phyloP scores from a whole-genome alignment of 495 filamentous ascomycete species.

The Oleoguttula mirabilis region DNA sequence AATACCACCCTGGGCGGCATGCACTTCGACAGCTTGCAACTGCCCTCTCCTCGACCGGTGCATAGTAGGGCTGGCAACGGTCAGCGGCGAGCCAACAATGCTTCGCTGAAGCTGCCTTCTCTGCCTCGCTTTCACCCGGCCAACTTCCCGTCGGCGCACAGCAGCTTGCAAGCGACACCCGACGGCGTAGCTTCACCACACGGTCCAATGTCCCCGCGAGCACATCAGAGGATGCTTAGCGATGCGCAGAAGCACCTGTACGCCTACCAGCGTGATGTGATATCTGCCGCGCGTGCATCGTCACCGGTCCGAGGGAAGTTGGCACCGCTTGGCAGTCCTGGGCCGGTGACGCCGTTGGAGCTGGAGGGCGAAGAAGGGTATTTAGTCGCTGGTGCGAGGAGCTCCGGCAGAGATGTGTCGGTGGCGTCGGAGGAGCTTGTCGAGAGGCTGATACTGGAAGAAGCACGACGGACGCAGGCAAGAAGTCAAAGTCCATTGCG shows the following conservation, averaged over 20 bases:
- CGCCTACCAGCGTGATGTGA: conserved; percentile 28
- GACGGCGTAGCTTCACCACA: conserved; percentile 13
- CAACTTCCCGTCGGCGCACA: conserved; percentile 28
- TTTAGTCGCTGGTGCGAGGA: conserved; percentile 20
- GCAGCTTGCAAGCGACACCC: conserved; percentile 23
- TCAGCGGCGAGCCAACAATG: conserved; percentile 7
- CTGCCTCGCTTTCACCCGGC: conserved; percentile 35
- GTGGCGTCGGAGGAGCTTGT: conserved; percentile 16
- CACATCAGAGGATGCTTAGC: conserved; percentile 23
- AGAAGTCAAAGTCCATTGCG: too few species aligned
- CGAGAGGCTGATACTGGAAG: conserved; percentile 29
- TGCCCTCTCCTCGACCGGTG: conserved; percentile 12
- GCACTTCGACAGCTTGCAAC: conserved; percentile 11
- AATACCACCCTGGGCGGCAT: too few species aligned
- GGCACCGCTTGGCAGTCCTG: conserved; percentile 28
- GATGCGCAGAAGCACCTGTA: conserved; percentile 32
- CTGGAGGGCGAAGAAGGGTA: conserved; percentile 28
- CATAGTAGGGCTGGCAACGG: conserved; percentile 2
- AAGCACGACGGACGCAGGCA: conserved; percentile 17
- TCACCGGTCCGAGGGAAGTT: conserved; percentile 17
- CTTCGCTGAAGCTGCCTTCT: conserved; percentile 26
- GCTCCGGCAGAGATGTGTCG: background rate
- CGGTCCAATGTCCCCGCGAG: conserved; percentile 24
- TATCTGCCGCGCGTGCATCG: conserved; percentile 11
- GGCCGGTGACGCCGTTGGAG: conserved; percentile 31